phyloP scores from a whole-genome alignment of 2,329 filamentous ascomycete species.

The Elsinoe perseae region DNA sequence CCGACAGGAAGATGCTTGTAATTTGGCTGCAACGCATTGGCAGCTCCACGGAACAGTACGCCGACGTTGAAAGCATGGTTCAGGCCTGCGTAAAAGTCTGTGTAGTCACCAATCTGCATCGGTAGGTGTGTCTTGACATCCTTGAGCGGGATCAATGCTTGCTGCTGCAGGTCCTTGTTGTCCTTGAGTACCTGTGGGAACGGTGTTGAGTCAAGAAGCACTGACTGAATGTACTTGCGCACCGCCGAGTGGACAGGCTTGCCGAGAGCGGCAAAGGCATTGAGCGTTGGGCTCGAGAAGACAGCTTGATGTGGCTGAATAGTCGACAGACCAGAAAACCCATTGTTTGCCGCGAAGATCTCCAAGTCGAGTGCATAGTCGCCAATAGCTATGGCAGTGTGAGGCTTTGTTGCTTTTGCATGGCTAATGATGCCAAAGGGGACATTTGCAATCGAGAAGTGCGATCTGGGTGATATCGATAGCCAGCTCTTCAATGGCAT shows the following conservation, averaged over 20 bases:
- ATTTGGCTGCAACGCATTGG: constrained; percentile 69
- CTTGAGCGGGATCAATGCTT: constrained; percentile 51
- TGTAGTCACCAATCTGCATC: constrained; percentile 74
- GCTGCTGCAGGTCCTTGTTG: constrained; percentile 50
- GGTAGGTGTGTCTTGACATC: constrained; percentile 61
- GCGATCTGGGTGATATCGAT: constrained; percentile 50
- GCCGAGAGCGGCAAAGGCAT: constrained; percentile 66
- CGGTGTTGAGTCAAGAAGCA: constrained; percentile 54
- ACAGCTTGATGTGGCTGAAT: constrained; percentile 52
- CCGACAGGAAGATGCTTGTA: constrained; percentile 75
- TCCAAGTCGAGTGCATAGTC: constrained; percentile 63
- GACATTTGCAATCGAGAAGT: constrained; percentile 72
- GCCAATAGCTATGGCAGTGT: constrained; percentile 65
- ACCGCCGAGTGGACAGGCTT: constrained; percentile 60
- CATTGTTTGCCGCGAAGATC: constrained; percentile 51
- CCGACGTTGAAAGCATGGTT: constrained; percentile 72
- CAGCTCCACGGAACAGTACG: constrained; percentile 62
- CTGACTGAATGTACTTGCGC: constrained; percentile 58
- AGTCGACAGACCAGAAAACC: constrained; percentile 51
- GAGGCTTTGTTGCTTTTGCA: constrained; percentile 46
- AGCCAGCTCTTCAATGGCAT: constrained; percentile 49
- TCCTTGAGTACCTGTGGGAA: constrained; percentile 55
- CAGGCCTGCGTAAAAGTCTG: constrained; percentile 74
- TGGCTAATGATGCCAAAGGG: constrained; percentile 77
- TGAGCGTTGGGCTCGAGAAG: constrained; percentile 59